These are phyloP conservation scores for Allantophomopsis lycopodina DNA, from an alignment of 2,329 filamentous ascomycete species.

Conservation along the genomic window DNA sequence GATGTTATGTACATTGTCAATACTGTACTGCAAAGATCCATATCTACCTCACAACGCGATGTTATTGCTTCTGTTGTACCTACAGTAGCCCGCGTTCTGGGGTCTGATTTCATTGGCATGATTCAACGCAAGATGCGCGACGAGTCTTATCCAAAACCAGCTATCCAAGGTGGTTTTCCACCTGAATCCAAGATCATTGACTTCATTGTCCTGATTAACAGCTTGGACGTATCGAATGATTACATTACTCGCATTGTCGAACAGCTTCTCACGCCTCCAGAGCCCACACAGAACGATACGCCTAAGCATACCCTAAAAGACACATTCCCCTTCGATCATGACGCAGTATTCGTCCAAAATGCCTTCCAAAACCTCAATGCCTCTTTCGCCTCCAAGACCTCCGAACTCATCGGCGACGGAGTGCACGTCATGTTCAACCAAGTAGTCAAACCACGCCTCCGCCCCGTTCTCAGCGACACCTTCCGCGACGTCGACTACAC, in stretches of 20 bases:
- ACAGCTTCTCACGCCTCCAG: constrained; percentile 35
- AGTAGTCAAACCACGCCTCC: constrained; percentile 72
- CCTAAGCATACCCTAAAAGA: constrained; percentile 31
- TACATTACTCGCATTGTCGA: constrained; percentile 81
- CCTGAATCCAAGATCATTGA: constrained; percentile 79
- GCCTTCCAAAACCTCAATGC: constrained; percentile 55
- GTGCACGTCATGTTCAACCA: constrained; percentile 77
- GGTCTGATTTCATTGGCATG: constrained; percentile 90
- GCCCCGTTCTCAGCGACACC: constrained; percentile 72
- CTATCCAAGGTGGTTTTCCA: constrained; percentile 66
- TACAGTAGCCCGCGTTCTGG: constrained; percentile 65
- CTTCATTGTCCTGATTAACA: constrained; percentile 91
- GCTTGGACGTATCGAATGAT: constrained; percentile 81
- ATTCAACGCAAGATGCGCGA: constrained; percentile 96
- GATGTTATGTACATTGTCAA: constrained; percentile 99
- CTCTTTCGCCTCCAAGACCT: constrained; percentile 64
- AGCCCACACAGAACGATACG: constrained; percentile 22
- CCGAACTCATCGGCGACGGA: constrained; percentile 72
- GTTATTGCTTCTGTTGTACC: constrained; percentile 70
- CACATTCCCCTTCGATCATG: constrained; percentile 69
- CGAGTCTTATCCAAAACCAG: constrained; percentile 76
- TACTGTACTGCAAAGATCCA: constrained; percentile 71
- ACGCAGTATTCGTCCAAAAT: constrained; percentile 55
- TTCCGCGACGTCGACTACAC: constrained; percentile 89
- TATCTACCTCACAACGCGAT: constrained; percentile 72